These are phyloP conservation scores for Termitomyces titanicus DNA, from an alignment of 768 basidiomycete genomes.

Conservation along the genomic window DNA sequence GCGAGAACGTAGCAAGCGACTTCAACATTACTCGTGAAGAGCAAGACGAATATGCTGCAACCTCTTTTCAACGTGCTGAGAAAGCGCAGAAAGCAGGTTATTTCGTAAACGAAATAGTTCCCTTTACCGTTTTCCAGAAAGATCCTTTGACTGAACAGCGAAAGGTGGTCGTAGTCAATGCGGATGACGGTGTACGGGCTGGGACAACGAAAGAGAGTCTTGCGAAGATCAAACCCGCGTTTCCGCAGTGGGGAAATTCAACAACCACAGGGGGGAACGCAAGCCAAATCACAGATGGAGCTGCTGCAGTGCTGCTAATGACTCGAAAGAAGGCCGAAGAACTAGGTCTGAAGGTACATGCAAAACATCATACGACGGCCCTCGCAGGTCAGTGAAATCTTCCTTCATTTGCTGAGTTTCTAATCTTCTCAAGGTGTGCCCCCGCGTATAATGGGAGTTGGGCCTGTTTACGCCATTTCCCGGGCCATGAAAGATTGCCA, in stretches of 20 bases:
- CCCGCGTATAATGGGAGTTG: constrained; percentile 87
- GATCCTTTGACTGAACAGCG: constrained; percentile 53
- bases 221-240: constrained; percentile 65
- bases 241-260: constrained; percentile 76
- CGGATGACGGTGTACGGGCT: constrained; percentile 77
- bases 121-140: constrained; percentile 63
- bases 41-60: constrained; percentile 72
- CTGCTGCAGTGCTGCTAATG: constrained; percentile 82
- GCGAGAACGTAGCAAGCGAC: constrained; percentile 79
- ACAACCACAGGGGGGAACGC: constrained; percentile 85
- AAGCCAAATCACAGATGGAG: constrained; percentile 82
- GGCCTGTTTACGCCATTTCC: constrained; percentile 82
- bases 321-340: constrained; percentile 73
- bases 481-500: constrained; percentile 67
- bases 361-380: constrained; percentile 71
- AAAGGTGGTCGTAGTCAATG: constrained; percentile 48
- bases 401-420: neutral
- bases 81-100: constrained; percentile 62
- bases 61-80: constrained; percentile 78
- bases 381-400: constrained; percentile 47
- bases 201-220: constrained; percentile 69
- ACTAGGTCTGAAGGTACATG: constrained; percentile 69
- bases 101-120: constrained; percentile 70
- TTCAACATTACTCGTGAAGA: constrained; percentile 69
- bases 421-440: constrained; percentile 47